A percentile compares a stretch with the other conserved stretches of the same genome.
Conservation (phyloP, 495 filamentous ascomycete genomes). For the Xylaria bambusicola region DNA sequence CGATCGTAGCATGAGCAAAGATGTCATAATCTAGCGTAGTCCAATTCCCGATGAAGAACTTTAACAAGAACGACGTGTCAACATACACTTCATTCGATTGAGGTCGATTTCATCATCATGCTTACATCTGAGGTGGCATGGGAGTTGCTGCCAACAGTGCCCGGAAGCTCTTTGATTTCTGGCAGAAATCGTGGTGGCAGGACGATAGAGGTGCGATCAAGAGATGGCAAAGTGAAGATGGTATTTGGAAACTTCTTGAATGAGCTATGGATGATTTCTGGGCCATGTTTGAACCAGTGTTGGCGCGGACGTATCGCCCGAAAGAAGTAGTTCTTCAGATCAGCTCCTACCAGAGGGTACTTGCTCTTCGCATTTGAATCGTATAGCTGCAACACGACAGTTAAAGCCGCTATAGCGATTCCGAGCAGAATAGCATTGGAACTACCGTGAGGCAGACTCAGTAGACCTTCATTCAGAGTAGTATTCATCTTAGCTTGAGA, state of each 20-base stretch:
- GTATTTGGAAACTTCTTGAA: neutral
- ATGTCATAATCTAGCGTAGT: conserved; percentile 5
- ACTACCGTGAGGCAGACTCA: no score
- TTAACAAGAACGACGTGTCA: no score
- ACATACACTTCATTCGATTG: no score
- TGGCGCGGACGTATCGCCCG: neutral
- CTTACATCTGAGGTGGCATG: conserved; percentile 8
- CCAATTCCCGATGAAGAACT: conserved; percentile 6
- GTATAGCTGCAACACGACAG: neutral
- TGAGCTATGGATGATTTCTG: neutral
- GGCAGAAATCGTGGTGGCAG: neutral
- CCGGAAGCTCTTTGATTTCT: neutral
- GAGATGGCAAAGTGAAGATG: neutral
- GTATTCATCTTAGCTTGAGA: no score
- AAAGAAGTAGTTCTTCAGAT: neutral
- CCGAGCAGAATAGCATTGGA: neutral
- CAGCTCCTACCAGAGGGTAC: neutral
- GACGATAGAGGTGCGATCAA: neutral
- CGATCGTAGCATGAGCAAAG: neutral
- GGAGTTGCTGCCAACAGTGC: neutral
- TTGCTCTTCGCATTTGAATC: neutral
- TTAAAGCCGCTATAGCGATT: neutral
- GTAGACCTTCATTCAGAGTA: no score
- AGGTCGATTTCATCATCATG: neutral
- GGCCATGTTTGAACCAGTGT: neutral